A percentile compares a stretch with the other conserved stretches of the same genome.
phyloP scores from a whole-genome alignment of 805 yeast species.

The Kodamaea hsintzibuensis region DNA sequence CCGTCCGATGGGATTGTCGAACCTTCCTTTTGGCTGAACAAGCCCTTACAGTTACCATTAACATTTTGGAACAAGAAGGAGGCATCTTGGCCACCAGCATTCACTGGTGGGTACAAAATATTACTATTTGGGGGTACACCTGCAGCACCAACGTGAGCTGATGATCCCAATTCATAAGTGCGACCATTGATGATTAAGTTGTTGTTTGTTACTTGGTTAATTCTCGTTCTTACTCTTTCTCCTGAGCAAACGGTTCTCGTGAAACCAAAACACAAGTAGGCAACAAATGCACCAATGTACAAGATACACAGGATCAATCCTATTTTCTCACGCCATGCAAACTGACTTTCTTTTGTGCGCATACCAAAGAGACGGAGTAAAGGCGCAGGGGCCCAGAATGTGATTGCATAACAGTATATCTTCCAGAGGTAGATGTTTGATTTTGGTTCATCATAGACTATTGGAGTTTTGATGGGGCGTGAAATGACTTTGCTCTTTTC shows the following conservation, averaged over 20 bases:
- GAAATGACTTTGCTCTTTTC: conserved; percentile 30
- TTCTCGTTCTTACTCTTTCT: conserved; percentile 49
- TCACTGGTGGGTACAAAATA: conserved; percentile 77
- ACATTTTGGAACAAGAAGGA: conserved; percentile 87
- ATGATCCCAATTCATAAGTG: conserved; percentile 67
- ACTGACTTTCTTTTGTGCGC: conserved; percentile 75
- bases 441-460: conserved; percentile 15
- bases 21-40: conserved; percentile 68
- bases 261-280: conserved; percentile 88
- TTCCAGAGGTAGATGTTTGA: conserved; percentile 63
- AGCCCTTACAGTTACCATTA: conserved; percentile 82
- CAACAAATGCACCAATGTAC: conserved; percentile 73
- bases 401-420: conserved; percentile 72
- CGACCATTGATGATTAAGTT: conserved; percentile 79
- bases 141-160: conserved; percentile 79
- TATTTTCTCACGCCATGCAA: conserved; percentile 97
- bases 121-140: conserved; percentile 74
- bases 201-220: conserved; percentile 58
- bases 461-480: conserved; percentile 19
- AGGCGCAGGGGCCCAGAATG: conserved; percentile 92
- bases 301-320: conserved; percentile 78
- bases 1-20: conserved; percentile 67
- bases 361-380: conserved; percentile 72
- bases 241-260: conserved; percentile 74
- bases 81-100: conserved; percentile 88